Base-by-base conservation (phyloP, 2,329 filamentous ascomycete species). In the Exutisphaerella laricina region DNA sequence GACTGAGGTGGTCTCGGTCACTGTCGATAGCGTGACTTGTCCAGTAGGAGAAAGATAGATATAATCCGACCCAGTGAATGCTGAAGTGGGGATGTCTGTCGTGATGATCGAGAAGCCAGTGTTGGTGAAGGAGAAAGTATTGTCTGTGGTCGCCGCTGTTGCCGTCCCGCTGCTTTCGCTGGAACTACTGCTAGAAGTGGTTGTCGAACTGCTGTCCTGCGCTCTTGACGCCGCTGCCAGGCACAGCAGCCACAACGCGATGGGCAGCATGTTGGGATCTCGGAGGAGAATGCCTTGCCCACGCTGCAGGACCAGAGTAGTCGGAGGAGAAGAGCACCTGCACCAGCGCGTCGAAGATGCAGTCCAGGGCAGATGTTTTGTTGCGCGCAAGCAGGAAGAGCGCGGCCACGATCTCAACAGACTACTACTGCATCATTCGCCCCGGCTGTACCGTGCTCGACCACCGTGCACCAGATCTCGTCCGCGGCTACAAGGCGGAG, bases 1-100 rank as follows among this genome's bases (percentile, higher is more conserved):
- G 36, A 66, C 56, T 8, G 66, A 67, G 38, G 65, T 59, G 29
- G 65, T 65, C n/a, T 57, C 58, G 13, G 60, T 74, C 2, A 70
- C 66, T 25, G 72, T 43, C 10, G 16, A 43, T 13, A 57, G 41
- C 2, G 57, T 58, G 18, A 31, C 48, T 35, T 62, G 59, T 13
- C 50, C 51, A 0, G 48, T 58, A n/a, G 41, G 25, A 4, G 54
- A 47, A 20, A 55, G 10, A 48, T 62, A 62, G 18, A 53, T 57
- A 42, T 55, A 58, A 14, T 56, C 32, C 6, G 51, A 53, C 30
- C 58, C 59, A 4, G 52, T 51, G 46, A 58, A 57, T 30, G 46
- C 48, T 12, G 49, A 54, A 9, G 50, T 48, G 7, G 53, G 38
- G 14, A 56, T 41, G 16, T 43, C 29, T n/a, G 43, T 45, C 7